Evolutionary conservation across 2,329 filamentous ascomycete species (phyloP), one percentile per base, ranked within the genome.

Genomic region (Ciborinia camelliae): DNA sequence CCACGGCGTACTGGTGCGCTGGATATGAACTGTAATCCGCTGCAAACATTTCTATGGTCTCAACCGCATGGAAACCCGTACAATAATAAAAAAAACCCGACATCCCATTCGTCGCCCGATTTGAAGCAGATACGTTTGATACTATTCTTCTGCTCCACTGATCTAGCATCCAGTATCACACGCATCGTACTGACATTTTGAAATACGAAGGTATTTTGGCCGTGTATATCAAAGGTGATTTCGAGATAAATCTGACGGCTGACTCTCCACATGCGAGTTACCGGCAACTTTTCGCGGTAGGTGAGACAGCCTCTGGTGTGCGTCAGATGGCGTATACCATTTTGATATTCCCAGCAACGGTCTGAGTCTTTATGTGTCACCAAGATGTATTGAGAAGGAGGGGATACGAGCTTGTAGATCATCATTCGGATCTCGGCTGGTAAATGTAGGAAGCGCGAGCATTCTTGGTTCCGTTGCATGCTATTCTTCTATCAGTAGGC

Each of bases 11-110:
- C n/a, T n/a, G n/a, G n/a, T n/a, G n/a, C 47, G 26, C 23, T 50
- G 6, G 7, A 0, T 4, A 12, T 28, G 23, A 3, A 1, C 26
- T 15, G 15, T 4, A 12, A 4, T 28, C 2, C 4, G 3, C 0
- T 6, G 18, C 14, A 18, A 18, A 28, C 12, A 3, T 15, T 4
- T 18, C 3, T 20, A 28, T 50, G 9, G 47, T 30, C 47, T 50
- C 23, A 35, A 35, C 32, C 32, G n/a, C 32, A 35, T 35, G 32
- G 10, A 35, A 23, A 23, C n/a, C 23, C 14, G n/a, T n/a, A n/a
- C n/a, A n/a, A n/a, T n/a, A n/a, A n/a, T n/a, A n/a, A n/a, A n/a
- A n/a, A n/a, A n/a, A n/a, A n/a, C n/a, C n/a, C n/a, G n/a, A n/a
- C n/a, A n/a, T n/a, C n/a, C n/a, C n/a, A n/a, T n/a, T n/a, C n/a